Evolutionary conservation across 2,329 filamentous ascomycete genomes (phyloP).

Genomic region (Fusarium metavorans): DNA sequence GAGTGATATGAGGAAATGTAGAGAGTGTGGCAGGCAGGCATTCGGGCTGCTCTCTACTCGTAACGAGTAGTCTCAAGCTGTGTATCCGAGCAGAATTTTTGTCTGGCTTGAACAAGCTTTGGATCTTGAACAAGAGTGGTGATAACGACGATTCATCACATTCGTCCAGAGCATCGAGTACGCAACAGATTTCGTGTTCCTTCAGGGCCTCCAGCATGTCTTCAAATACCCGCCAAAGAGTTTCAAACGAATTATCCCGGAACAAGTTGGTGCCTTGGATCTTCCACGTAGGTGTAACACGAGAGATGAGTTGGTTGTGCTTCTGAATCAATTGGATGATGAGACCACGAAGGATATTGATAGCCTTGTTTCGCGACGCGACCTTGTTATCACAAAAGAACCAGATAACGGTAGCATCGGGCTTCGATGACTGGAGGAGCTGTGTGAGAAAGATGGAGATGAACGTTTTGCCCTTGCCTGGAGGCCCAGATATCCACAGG

Average conservation of each 20-base stretch:
- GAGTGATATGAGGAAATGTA: background rate
- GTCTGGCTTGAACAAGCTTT: background rate
- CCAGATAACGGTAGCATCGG: background rate
- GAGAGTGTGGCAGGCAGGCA: background rate
- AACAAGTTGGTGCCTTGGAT: background rate
- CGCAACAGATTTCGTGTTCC: background rate
- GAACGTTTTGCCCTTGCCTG: slow-evolving; percentile 21
- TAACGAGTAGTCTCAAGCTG: background rate
- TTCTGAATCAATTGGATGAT: slow-evolving; percentile 7
- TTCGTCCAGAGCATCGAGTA: slow-evolving; percentile 16
- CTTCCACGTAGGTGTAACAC: background rate
- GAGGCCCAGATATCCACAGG: slow-evolving; percentile 9
- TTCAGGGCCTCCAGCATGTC: background rate
- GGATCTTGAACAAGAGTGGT: background rate
- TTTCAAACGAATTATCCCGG: background rate
- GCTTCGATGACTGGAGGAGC: background rate
- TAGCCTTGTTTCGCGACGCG: background rate
- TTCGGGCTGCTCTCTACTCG: slow-evolving; percentile 4
- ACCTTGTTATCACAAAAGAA: slow-evolving; percentile 24
- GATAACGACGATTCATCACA: background rate
- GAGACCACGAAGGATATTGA: background rate
- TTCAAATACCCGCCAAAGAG: background rate
- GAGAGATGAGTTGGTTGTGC: background rate
- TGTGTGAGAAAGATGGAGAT: slow-evolving; percentile 15
- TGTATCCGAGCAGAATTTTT: fast-evolving